Evolutionary conservation across 2,329 filamentous ascomycete species (phyloP), one percentile per base, ranked within the genome.

Genomic region (Beauveria sp.): DNA sequence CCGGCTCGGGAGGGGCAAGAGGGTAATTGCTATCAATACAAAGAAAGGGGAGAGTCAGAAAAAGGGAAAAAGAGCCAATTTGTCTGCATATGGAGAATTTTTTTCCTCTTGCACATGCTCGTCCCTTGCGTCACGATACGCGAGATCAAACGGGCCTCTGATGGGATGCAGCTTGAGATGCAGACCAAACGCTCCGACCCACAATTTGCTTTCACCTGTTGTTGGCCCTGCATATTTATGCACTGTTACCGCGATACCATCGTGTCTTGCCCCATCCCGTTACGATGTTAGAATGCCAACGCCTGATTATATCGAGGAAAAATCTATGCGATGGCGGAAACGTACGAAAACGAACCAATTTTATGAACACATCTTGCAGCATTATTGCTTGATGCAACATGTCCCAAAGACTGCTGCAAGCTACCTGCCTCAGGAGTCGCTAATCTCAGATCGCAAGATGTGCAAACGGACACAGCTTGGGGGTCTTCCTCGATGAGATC

Each of bases 401-500:
- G 10, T 34, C 5, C 30, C 12, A 0, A 5, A 14, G 30, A 34
- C 12, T 5, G 30, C 30, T 34, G 30, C 30, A 34, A 34, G 12
- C 12, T 34, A 34, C 30, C 12, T 34, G 30, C 30, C 30, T 34
- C 12, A 14, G 30, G 1, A 5, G 30, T 14, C 30, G 12, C 30
- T 34, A 5, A 34, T 34, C 30, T 34, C 30, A 34, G 12, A 34
- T 34, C 12, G 12, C 30, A 34, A 34, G 14, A 14, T 14, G 30
- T 34, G 30, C 30, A 34, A 34, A 34, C 12, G 30, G 58, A 75
- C 72, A 1, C 67, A 70, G 0, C 66, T 76, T 0, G 0, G 70
- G 63, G 0, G 65, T 67, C 0, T 77, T 77, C 46, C 67, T 77
- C 0, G 73, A 76, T 12, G 69, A 65, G n/a, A 77, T 72, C 65